Percentiles rank a stretch among this genome's conserved stretches.
phyloP scores from a whole-genome alignment of 352 stramenopile genomes.

The Phytophthora nicotianae region DNA sequence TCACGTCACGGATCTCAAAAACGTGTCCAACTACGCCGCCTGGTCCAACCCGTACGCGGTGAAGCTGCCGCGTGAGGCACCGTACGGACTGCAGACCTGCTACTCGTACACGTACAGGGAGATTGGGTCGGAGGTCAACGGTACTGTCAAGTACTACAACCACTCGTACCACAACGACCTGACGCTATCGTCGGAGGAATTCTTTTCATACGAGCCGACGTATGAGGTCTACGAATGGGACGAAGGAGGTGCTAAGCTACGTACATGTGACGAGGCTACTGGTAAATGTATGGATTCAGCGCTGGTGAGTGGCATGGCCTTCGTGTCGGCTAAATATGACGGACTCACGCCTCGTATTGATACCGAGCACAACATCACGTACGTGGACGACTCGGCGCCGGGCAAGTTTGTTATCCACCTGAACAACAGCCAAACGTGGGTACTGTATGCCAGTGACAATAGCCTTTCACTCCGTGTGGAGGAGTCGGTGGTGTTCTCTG shows the following conservation, averaged over 20 bases:
- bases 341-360: slow-evolving; percentile 58
- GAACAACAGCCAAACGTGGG: slow-evolving; percentile 76
- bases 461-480: too few species aligned
- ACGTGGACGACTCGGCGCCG: too few species aligned
- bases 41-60: slow-evolving; percentile 78
- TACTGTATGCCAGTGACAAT: slow-evolving; percentile 63
- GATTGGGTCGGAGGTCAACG: slow-evolving; percentile 48
- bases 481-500: too few species aligned
- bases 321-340: slow-evolving; percentile 66
- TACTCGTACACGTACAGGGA: slow-evolving; percentile 70
- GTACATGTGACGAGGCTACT: slow-evolving; percentile 38
- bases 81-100: slow-evolving; percentile 57
- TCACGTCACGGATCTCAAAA: slow-evolving; percentile 49
- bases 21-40: slow-evolving; percentile 48
- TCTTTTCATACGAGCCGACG: slow-evolving; percentile 43
- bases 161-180: slow-evolving; percentile 73
- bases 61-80: slow-evolving; percentile 48
- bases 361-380: slow-evolving; percentile 2
- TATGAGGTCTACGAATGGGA: slow-evolving; percentile 73
- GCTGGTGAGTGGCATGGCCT: slow-evolving; percentile 77
- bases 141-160: slow-evolving; percentile 60
- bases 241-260: slow-evolving; percentile 63
- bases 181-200: slow-evolving; percentile 64
- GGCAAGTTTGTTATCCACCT: slow-evolving; percentile 40
- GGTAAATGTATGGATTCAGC: slow-evolving; percentile 57